A percentile compares a stretch with the other conserved stretches of the same genome.
These are phyloP conservation scores for Coelastrella sp. DNA, from an alignment of 139 green algal genomes.

Conservation along the genomic window DNA sequence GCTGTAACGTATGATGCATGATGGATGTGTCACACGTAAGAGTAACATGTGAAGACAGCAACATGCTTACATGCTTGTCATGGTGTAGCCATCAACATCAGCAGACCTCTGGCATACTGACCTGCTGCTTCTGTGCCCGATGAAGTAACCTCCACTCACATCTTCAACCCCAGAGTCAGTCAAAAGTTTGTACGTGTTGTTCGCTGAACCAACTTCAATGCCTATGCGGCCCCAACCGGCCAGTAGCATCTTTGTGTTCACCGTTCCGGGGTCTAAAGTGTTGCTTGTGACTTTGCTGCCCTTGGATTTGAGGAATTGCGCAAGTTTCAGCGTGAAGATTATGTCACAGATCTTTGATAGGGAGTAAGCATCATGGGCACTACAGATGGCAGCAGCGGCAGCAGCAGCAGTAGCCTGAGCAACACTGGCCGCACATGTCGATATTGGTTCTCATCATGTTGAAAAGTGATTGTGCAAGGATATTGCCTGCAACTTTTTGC, in stretches of 20 bases:
- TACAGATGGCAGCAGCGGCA: not conserved
- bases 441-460: not conserved
- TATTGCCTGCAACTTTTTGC: too few species aligned
- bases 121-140: constrained; percentile 45
- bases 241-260: constrained; percentile 85
- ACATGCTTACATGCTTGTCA: not conserved
- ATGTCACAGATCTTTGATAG: constrained; percentile 73
- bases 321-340: constrained; percentile 67
- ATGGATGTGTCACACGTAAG: too few species aligned
- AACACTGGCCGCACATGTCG: too few species aligned
- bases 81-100: not conserved
- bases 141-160: constrained; percentile 69
- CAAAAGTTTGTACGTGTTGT: constrained; percentile 64
- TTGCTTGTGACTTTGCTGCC: constrained; percentile 52
- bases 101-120: not conserved
- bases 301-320: constrained; percentile 40
- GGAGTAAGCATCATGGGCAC: constrained; percentile 69
- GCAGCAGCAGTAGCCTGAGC: too few species aligned
- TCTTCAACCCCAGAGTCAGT: constrained; percentile 45
- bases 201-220: constrained; percentile 61
- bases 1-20: not conserved
- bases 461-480: too few species aligned
- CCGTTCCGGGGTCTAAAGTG: constrained; percentile 73
- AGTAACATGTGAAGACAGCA: not conserved
- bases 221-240: constrained; percentile 76